Evolutionary conservation across 2,329 filamentous ascomycete species (phyloP).

Genomic region (Alternaria longipes): DNA sequence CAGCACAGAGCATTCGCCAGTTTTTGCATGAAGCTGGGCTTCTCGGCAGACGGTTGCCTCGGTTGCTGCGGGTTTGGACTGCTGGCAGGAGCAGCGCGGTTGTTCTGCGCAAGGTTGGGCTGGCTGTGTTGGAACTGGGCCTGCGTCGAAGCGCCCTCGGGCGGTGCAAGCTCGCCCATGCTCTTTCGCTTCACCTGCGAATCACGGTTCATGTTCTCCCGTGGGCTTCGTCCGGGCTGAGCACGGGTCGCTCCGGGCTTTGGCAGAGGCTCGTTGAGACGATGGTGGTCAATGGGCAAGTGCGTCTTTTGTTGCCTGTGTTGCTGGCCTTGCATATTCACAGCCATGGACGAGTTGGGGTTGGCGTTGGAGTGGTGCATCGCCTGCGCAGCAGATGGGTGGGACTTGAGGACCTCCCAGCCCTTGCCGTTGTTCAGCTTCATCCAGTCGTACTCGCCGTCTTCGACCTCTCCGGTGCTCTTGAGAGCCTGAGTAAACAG

Average conservation of each 20-base stretch:
- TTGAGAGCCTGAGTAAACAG: slow-evolving; percentile 96
- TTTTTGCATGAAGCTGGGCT: slow-evolving; percentile 82
- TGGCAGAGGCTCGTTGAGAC: slow-evolving; percentile 60
- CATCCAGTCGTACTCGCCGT: slow-evolving; percentile 99
- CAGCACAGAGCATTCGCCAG: slow-evolving; percentile 93
- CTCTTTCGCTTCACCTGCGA: slow-evolving; percentile 70
- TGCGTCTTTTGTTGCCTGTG: slow-evolving; percentile 66
- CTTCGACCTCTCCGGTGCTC: slow-evolving; percentile 92
- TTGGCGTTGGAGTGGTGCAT: slow-evolving; percentile 80
- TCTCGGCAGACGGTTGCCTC: slow-evolving; percentile 71
- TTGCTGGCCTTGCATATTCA: slow-evolving; percentile 79
- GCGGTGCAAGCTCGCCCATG: slow-evolving; percentile 80
- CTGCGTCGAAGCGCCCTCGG: slow-evolving; percentile 83
- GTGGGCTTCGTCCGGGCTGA: slow-evolving; percentile 52
- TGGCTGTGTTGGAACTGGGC: slow-evolving; percentile 97
- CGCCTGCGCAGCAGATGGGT: slow-evolving; percentile 73
- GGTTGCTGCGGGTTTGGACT: slow-evolving; percentile 60
- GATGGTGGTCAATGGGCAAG: slow-evolving; percentile 54
- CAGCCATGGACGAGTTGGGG: slow-evolving; percentile 82
- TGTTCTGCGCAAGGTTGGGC: slow-evolving; percentile 77
- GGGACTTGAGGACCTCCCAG: slow-evolving; percentile 82
- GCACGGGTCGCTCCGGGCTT: slow-evolving; percentile 70
- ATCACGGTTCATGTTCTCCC: slow-evolving; percentile 37
- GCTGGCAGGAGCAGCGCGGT: slow-evolving; percentile 62
- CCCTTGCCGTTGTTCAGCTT: slow-evolving; percentile 94